These are phyloP conservation scores for Fusarium sp. DNA, from an alignment of 2,329 filamentous ascomycete species.

Conservation along the genomic window DNA sequence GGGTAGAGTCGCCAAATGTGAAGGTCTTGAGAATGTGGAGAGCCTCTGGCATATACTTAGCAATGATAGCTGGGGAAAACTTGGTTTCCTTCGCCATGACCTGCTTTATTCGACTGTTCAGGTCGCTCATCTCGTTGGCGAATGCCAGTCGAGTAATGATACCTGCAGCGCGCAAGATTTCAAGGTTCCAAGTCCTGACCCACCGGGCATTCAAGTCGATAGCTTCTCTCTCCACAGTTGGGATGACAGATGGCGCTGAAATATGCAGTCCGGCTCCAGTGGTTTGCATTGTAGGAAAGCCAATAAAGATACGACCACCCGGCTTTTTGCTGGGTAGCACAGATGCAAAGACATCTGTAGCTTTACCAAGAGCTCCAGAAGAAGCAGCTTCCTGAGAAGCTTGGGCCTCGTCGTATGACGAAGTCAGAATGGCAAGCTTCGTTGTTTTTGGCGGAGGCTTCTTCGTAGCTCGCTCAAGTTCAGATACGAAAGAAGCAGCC, in stretches of 20 bases:
- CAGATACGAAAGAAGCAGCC: constrained; percentile 79
- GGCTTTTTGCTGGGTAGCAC: constrained; percentile 89
- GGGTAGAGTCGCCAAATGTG: constrained; percentile 90
- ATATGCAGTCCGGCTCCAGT: constrained; percentile 95
- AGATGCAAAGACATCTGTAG: constrained; percentile 87
- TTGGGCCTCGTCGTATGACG: constrained; percentile 86
- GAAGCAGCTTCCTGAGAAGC: constrained; percentile 70
- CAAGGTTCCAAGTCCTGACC: constrained; percentile 95
- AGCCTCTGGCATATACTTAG: constrained; percentile 81
- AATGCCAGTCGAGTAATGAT: constrained; percentile 93
- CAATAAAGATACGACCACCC: constrained; percentile 92
- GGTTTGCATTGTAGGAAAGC: constrained; percentile 97
- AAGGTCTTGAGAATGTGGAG: constrained; percentile 90
- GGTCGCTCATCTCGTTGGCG: constrained; percentile 85
- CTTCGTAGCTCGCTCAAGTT: constrained; percentile 95
- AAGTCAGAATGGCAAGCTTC: constrained; percentile 88
- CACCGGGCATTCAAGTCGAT: constrained; percentile 97
- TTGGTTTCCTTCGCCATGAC: constrained; percentile 63
- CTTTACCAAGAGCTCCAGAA: constrained; percentile 66
- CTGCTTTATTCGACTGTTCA: constrained; percentile 73
- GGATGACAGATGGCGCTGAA: constrained; percentile 95
- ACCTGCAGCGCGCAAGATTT: constrained; percentile 91
- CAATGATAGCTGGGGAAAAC: constrained; percentile 74
- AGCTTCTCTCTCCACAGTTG: constrained; percentile 95
- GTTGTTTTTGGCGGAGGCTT: constrained; percentile 94